Percentiles rank a stretch among this genome's conserved stretches.
Conservation (phyloP, 192 early-diverging fungal genomes). For the Backusella tarrabulga region DNA sequence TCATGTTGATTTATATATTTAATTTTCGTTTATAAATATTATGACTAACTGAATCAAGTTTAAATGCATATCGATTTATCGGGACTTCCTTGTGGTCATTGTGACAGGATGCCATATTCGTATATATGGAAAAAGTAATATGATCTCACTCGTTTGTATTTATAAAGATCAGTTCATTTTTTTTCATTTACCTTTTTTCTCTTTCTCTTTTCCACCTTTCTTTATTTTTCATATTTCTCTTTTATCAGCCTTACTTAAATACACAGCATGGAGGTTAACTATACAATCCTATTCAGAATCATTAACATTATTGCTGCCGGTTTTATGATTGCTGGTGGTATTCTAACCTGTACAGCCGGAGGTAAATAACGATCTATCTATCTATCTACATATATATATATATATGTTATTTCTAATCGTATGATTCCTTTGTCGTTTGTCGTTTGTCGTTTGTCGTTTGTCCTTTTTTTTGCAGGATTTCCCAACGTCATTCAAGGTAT, state of each 20-base stretch:
- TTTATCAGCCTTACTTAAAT: neutral
- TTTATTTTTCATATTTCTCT: neutral
- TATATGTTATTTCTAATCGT: neutral
- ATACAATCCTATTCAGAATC: slow-evolving; percentile 13
- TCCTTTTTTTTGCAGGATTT: neutral
- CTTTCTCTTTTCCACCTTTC: neutral
- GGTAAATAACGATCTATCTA: slow-evolving; percentile 11
- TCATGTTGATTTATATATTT: neutral
- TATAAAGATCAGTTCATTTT: neutral
- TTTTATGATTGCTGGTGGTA: slow-evolving; percentile 32
- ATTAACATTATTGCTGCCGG: slow-evolving; percentile 20
- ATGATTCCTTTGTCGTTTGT: neutral
- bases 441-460: no score
- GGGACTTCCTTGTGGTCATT: neutral
- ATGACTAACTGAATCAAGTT: neutral
- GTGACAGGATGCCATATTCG: neutral
- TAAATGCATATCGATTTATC: neutral
- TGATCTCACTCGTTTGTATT: neutral
- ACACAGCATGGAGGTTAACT: slow-evolving; percentile 4
- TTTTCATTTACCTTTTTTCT: neutral
- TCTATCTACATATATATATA: neutral
- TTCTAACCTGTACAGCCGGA: slow-evolving; percentile 26
- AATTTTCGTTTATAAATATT: neutral
- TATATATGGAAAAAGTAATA: neutral
- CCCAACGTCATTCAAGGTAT: slow-evolving; percentile 23